Evolutionary conservation across 257 asterid genomes (phyloP).

Genomic region (Lycium ferocissimum): DNA sequence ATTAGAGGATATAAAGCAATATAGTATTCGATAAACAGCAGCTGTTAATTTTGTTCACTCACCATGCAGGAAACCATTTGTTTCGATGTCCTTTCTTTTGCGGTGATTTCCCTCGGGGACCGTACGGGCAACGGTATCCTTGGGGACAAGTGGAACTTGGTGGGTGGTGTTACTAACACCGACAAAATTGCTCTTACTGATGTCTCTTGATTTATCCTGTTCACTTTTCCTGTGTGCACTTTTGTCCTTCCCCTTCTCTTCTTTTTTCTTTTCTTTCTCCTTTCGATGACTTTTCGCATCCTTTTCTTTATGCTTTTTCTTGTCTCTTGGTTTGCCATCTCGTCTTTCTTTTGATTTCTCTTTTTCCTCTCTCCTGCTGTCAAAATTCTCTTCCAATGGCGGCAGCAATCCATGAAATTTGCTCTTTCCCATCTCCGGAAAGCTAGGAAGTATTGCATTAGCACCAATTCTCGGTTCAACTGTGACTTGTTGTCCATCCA

Average conservation of each 20-base stretch:
- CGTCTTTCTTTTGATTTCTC: conserved; percentile 53
- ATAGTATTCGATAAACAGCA: conserved; percentile 26
- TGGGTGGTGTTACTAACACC: conserved; percentile 39
- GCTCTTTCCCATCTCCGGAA: conserved; percentile 34
- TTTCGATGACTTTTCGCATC: conserved; percentile 49
- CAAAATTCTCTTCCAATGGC: conserved; percentile 48
- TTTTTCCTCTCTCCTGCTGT: conserved; percentile 46
- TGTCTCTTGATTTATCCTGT: conserved; percentile 41
- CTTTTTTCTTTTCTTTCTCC: conserved; percentile 44
- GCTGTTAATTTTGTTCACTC: conserved; percentile 43
- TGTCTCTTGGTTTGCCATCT: conserved; percentile 45
- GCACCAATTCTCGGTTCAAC: conserved; percentile 43
- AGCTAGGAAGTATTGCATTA: conserved; percentile 40
- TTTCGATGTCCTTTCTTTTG: conserved; percentile 59
- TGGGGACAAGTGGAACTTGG: conserved; percentile 33
- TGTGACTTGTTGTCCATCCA: conserved; percentile 43
- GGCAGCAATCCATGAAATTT: conserved; percentile 48
- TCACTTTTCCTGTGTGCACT: conserved; percentile 47
- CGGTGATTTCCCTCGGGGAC: conserved; percentile 49
- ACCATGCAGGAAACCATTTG: conserved; percentile 77
- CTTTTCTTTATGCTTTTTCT: conserved; percentile 47
- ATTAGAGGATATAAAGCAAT: background rate
- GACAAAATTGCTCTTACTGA: conserved; percentile 36
- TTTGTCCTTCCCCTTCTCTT: conserved; percentile 44
- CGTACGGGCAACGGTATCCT: conserved; percentile 41